These are phyloP conservation scores for Annona cherimola DNA, from an alignment of 164 flowering plant genomes.

Conservation along the genomic window DNA sequence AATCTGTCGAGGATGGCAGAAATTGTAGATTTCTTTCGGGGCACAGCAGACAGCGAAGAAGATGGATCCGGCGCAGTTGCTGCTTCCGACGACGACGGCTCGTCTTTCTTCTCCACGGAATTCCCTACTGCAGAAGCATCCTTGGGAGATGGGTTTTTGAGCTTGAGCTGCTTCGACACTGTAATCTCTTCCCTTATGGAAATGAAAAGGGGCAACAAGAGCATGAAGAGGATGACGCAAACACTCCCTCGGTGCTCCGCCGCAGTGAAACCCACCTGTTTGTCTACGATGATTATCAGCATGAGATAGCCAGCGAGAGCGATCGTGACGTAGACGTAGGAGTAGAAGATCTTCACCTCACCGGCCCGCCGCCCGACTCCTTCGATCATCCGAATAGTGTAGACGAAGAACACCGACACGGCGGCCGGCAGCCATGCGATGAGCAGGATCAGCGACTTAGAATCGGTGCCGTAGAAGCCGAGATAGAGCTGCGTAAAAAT, in stretches of 20 bases:
- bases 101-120: not conserved
- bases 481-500: conserved; percentile 52
- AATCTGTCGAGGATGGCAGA: conserved; percentile 27
- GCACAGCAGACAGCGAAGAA: not conserved
- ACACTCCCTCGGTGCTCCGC: conserved; percentile 13
- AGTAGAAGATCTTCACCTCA: conserved; percentile 30
- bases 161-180: conserved; percentile 5
- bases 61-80: not conserved
- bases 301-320: conserved; percentile 31
- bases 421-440: conserved; percentile 31
- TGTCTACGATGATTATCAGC: conserved; percentile 28
- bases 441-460: conserved; percentile 25
- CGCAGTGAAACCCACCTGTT: conserved; percentile 13
- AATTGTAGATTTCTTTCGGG: not conserved
- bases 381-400: conserved; percentile 23
- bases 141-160: not conserved
- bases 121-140: not conserved
- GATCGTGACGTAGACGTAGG: conserved; percentile 25
- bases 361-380: conserved; percentile 15
- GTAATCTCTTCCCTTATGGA: conserved; percentile 24
- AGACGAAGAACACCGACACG: conserved; percentile 23
- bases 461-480: conserved; percentile 34
- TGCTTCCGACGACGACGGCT: not conserved
- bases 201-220: conserved; percentile 21
- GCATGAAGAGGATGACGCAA: conserved; percentile 15